Evolutionary conservation across 108 stramenopile genomes (phyloP), one percentile per base, ranked within the genome.

Genomic region (Stephanodiscus triporus): DNA sequence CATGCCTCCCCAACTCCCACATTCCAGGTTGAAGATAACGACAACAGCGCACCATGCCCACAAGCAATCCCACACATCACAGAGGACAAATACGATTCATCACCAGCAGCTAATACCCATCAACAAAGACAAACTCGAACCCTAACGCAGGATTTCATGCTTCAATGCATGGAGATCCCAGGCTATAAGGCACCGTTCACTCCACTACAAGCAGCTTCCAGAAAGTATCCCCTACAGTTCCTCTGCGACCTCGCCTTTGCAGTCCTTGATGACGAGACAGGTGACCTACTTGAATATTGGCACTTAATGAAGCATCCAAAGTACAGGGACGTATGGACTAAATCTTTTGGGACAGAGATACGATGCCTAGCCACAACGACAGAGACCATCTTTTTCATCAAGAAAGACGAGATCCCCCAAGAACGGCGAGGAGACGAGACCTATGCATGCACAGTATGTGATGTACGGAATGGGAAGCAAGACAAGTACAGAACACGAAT

Each of bases 401-500:
- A 34, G 4, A 68, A 40, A 42, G 51, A 56, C 2, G 34, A 80
- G n/a, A 47, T 77, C 0, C 78, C 72, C 1, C 6, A 10, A 37
- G 43, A 75, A 47, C n/a, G 63, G 7, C 23, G 30, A 0, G 34
- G 56, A 13, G 58, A 49, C 13, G 38, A 74, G 29, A 73, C 84
- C 11, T 84, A 81, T 55, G 54, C 38, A 27, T 27, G 51, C 42
- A 55, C 82, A 40, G 62, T 81, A 22, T 59, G 50, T 27, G 27
- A n/a, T n/a, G 51, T 38, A 70, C 10, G 37, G 73, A 58, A 68
- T 10, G 38, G 60, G 48, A 78, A 83, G 34, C 37, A 34, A 29
- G 56, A 75, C 4, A 43, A 58, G 14, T 24, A 75, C 32, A 76
- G 82, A 11, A 51, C 63, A 13, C 71, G 82, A 4, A 45, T 73